Evolutionary conservation across 345 rosid genomes (phyloP).

Genomic region (Gossypium mustelinum): DNA sequence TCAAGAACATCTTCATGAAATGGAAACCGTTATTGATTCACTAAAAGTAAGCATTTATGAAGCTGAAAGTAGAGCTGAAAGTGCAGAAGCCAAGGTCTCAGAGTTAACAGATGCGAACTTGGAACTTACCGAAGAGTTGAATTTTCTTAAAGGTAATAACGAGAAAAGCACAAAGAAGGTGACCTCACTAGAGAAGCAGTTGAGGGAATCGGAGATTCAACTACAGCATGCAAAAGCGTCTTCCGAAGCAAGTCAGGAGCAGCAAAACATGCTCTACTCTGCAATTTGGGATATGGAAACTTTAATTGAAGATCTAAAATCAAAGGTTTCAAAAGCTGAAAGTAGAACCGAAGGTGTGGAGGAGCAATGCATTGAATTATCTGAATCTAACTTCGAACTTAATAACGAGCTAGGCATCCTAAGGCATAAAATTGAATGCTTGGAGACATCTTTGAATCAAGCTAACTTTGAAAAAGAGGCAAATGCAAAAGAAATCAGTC

Average conservation of each 20-base stretch:
- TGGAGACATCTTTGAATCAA: conserved; percentile 56
- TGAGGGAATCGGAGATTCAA: conserved; percentile 64
- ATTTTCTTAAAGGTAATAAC: conserved; percentile 60
- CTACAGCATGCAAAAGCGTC: conserved; percentile 67
- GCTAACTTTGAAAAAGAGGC: conserved; percentile 46
- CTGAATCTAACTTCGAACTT: conserved; percentile 60
- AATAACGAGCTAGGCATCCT: conserved; percentile 46
- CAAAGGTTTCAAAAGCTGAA: conserved; percentile 90
- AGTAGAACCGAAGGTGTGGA: conserved; percentile 60
- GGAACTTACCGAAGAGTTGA: conserved; percentile 79
- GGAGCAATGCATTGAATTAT: conserved; percentile 64
- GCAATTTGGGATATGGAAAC: conserved; percentile 99
- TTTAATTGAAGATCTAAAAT: conserved; percentile 82
- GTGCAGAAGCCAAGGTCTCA: conserved; percentile 58
- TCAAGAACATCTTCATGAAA: conserved; percentile 66
- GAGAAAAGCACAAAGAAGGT: conserved; percentile 63
- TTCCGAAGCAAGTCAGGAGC: conserved; percentile 84
- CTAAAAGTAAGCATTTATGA: conserved; percentile 60
- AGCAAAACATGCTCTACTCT: conserved; percentile 85
- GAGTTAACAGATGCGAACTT: conserved; percentile 61
- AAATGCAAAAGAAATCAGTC: conserved; percentile 58
- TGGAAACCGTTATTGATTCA: conserved; percentile 58
- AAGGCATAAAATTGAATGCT: conserved; percentile 44
- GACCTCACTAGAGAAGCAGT: conserved; percentile 75
- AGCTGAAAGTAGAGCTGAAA: conserved; percentile 69